phyloP scores from a whole-genome alignment of 202 grass and related monocot species.

The Setaria viridis region DNA sequence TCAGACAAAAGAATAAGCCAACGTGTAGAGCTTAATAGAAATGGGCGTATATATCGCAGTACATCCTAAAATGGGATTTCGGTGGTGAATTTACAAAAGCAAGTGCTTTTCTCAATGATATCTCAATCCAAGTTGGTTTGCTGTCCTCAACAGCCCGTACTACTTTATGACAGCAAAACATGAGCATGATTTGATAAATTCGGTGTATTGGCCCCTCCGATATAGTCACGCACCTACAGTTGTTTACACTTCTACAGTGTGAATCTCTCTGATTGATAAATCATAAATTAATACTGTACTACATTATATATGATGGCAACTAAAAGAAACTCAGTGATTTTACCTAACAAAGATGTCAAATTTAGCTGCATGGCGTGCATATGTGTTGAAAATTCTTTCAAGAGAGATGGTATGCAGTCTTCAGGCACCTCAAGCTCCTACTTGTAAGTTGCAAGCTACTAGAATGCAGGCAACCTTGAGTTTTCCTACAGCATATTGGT shows the following conservation, averaged over 20 bases:
- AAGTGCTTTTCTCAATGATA: slow-evolving; percentile 2
- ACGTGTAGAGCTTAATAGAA: not conserved
- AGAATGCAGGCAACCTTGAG: slow-evolving; percentile 47
- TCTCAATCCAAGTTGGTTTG: not conserved
- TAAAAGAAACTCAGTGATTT: slow-evolving; percentile 4
- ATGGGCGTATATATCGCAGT: not conserved
- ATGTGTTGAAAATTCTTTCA: slow-evolving; percentile 42
- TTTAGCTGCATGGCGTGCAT: slow-evolving; percentile 44
- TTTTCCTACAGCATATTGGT: slow-evolving; percentile 57
- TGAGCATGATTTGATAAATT: slow-evolving; percentile 6
- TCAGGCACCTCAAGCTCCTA: slow-evolving; percentile 57
- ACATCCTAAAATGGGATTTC: not conserved
- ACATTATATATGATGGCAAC: not conserved
- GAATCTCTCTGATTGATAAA: slow-evolving; percentile 18
- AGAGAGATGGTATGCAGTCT: slow-evolving; percentile 51
- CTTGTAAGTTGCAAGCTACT: slow-evolving; percentile 56
- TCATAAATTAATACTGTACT: not conserved
- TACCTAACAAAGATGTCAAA: slow-evolving; percentile 37
- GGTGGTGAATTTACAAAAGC: slow-evolving; percentile 25
- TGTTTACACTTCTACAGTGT: not conserved
- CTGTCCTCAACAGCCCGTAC: not conserved
- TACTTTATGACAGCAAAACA: slow-evolving; percentile 27
- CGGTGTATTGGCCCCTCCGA: not conserved
- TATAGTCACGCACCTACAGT: not conserved
- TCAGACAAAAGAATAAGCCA: slow-evolving; percentile 29